Base-by-base conservation (phyloP, 164 flowering plant species). In the Nelumbo lutea region DNA sequence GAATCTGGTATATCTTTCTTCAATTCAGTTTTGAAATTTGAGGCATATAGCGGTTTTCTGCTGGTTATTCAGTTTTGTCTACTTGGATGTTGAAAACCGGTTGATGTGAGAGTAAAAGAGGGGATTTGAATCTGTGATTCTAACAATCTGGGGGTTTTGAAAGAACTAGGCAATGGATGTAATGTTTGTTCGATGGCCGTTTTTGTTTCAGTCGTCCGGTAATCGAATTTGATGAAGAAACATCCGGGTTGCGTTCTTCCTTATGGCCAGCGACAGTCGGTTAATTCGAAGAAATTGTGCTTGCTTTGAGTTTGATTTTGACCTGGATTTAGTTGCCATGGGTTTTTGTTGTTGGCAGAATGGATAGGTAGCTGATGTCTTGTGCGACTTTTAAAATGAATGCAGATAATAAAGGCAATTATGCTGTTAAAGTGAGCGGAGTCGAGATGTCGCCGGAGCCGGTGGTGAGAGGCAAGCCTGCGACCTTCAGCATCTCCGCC, bases 371-470 rank as follows among this genome's bases (percentile, higher is more conserved):
- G 67, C 15, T 64, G 57, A 64, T 64, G 3, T 40, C 2, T 64
- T 4, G 10, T 2, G 1, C 43, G 42, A 0, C 13, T 46, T 59
- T 13, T 6, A 9, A 3, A 42, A 56, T 67, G 7, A 10, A n/a
- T 78, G 78, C 79, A 82, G 96, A 84, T 75, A 82, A 77, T 67
- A 81, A 76, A 38, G 77, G 75, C 42, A 70, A 84, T 38, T 90
- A 87, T 79, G 81, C 66, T 7, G 91, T 90, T 46, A 79, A 84
- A 73, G 90, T 90, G 1, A 63, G 60, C 3, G 87, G 78, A 50
- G 85, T 90, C 10, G 83, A 88, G n/a, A 87, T 90, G 38, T 50
- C 77, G 9, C 96, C 96, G 15, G n/a, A 82, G 59, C 96, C 93
- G 1, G 79, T 90, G 5, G 75, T 65, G 3, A 82, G 89, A 63